A percentile compares a stretch with the other conserved stretches of the same genome.
These are phyloP conservation scores for Globisporangium okanoganense DNA, from an alignment of 352 stramenopile genomes.

Conservation along the genomic window DNA sequence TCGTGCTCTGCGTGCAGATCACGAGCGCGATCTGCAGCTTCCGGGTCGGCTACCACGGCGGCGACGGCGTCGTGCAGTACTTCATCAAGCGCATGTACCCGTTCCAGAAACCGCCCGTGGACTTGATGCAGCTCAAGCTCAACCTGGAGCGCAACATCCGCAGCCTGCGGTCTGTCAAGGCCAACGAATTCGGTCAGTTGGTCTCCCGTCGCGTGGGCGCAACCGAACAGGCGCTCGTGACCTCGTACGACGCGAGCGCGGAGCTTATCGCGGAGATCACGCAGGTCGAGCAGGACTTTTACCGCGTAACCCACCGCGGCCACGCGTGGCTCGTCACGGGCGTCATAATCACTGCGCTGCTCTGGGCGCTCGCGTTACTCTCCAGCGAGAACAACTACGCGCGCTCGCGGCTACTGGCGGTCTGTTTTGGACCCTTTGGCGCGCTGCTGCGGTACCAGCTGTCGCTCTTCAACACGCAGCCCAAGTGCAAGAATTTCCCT, in stretches of 20 bases:
- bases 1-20: slow-evolving; percentile 47
- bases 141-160: slow-evolving; percentile 47
- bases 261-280: slow-evolving; percentile 40
- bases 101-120: slow-evolving; percentile 42
- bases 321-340: slow-evolving; percentile 21
- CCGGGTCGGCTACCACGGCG: slow-evolving; percentile 36
- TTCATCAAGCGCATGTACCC: slow-evolving; percentile 37
- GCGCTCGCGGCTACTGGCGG: slow-evolving; percentile 41
- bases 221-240: slow-evolving; percentile 38
- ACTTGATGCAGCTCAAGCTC: slow-evolving; percentile 47
- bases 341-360: slow-evolving; percentile 24
- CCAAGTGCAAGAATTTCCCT: slow-evolving; percentile 51
- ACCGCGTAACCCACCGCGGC: slow-evolving; percentile 29
- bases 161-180: slow-evolving; percentile 39
- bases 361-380: slow-evolving; percentile 45
- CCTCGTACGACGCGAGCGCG: slow-evolving; percentile 36
- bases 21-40: slow-evolving; percentile 39
- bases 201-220: slow-evolving; percentile 34
- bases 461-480: slow-evolving; percentile 44
- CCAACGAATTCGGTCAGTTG: slow-evolving; percentile 39
- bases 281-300: slow-evolving; percentile 46
- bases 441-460: slow-evolving; percentile 55
- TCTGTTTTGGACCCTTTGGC: slow-evolving; percentile 59
- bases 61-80: slow-evolving; percentile 39
- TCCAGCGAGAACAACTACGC: slow-evolving; percentile 39